These are phyloP conservation scores for Mycena olivaceomarginata DNA, from an alignment of 768 basidiomycete species.

Conservation along the genomic window DNA sequence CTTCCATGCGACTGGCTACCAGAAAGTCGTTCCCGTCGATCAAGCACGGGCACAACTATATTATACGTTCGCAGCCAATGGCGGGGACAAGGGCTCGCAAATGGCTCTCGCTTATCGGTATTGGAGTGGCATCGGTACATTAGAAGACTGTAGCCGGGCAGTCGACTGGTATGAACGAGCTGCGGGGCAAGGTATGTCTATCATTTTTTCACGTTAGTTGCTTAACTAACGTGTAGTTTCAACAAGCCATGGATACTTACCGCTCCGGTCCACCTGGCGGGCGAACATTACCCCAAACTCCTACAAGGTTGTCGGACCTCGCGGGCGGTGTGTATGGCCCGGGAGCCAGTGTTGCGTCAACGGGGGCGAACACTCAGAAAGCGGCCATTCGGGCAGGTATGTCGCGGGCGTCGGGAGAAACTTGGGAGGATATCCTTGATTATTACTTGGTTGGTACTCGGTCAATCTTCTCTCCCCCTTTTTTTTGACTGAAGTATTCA, in stretches of 20 bases:
- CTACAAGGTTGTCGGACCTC: conserved; percentile 91
- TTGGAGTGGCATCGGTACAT: conserved; percentile 96
- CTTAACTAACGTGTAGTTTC: conserved; percentile 17
- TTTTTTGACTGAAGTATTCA: conserved; percentile 54
- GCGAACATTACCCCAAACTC: conserved; percentile 86
- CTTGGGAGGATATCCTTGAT: conserved; percentile 94
- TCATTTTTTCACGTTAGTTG: not conserved
- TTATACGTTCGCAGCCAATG: conserved; percentile 95
- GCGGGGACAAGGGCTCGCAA: conserved; percentile 90
- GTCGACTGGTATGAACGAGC: conserved; percentile 93
- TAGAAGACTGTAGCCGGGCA: conserved; percentile 90
- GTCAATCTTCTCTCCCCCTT: not conserved
- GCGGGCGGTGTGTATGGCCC: conserved; percentile 96
- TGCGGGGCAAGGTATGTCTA: conserved; percentile 83
- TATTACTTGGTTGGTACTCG: conserved; percentile 83
- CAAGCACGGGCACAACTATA: conserved; percentile 92
- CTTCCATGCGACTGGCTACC: conserved; percentile 92
- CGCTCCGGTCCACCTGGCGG: conserved; percentile 94
- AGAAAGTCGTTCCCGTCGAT: conserved; percentile 74
- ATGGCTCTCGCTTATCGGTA: conserved; percentile 96
- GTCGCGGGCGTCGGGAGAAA: conserved; percentile 92
- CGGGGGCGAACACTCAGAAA: conserved; percentile 81
- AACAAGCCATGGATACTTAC: conserved; percentile 86
- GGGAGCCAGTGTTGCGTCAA: conserved; percentile 95
- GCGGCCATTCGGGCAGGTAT: conserved; percentile 90